Conservation (phyloP, 768 basidiomycete genomes). For the Cubamyces sp. region DNA sequence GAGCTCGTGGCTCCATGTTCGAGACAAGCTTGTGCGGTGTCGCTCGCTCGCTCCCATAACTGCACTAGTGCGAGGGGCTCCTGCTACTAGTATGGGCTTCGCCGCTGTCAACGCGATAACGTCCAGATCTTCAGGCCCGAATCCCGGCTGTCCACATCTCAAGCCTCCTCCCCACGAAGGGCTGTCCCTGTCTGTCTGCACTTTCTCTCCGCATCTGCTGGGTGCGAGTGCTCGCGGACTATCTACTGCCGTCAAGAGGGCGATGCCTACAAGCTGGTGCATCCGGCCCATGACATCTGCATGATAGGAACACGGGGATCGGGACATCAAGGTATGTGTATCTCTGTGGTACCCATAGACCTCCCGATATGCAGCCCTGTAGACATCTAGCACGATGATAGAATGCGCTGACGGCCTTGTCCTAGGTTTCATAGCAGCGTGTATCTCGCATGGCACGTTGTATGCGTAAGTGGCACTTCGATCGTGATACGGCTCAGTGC, state of each 20-base stretch:
- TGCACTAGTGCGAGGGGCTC: conserved; percentile 2
- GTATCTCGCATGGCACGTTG: not conserved
- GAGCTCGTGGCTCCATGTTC: too few relatives aligned
- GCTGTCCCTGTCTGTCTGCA: not conserved
- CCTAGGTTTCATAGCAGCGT: conserved; percentile 6
- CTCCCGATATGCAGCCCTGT: too few relatives aligned
- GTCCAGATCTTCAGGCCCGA: not conserved
- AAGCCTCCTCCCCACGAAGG: not conserved
- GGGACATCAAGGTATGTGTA: too few relatives aligned
- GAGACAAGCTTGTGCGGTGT: not conserved
- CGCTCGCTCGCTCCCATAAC: conserved; percentile 12
- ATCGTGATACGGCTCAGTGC: not conserved
- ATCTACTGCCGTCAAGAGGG: too few relatives aligned
- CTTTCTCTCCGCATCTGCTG: not conserved
- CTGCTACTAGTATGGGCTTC: too few relatives aligned
- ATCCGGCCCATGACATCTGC: too few relatives aligned
- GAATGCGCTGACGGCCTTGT: not conserved
- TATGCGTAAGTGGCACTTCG: too few relatives aligned
- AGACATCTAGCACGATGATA: too few relatives aligned
- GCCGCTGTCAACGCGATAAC: not conserved
- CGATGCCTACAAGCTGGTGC: too few relatives aligned
- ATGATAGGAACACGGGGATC: too few relatives aligned
- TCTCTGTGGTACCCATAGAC: too few relatives aligned
- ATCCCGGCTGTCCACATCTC: conserved; percentile 1
- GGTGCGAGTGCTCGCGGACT: not conserved